Conservation (phyloP, 108 stramenopile genomes). For the Stephanodiscus triporus region DNA sequence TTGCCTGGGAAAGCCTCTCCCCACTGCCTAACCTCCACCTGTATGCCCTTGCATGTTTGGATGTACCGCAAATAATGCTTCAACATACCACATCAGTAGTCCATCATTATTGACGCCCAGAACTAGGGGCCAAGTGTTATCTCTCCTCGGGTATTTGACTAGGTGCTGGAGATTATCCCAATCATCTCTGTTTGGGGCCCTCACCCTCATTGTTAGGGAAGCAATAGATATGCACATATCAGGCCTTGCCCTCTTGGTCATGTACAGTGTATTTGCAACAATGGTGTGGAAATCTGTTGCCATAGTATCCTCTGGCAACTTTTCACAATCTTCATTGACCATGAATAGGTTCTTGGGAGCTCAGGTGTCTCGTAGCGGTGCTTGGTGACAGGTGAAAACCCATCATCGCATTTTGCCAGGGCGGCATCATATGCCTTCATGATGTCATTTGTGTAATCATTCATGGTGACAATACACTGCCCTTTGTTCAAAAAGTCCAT, state of each 20-base stretch:
- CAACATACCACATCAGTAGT: slow-evolving; percentile 14
- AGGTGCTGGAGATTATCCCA: neutral
- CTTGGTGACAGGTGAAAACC: neutral
- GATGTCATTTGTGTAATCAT: slow-evolving; percentile 3
- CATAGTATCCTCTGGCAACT: neutral
- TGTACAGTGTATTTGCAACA: neutral
- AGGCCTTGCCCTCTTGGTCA: neutral
- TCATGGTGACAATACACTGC: slow-evolving; percentile 5
- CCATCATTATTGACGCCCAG: neutral
- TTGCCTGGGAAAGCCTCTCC: slow-evolving; percentile 16
- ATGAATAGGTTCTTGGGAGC: slow-evolving; percentile 14
- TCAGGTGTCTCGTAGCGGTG: neutral
- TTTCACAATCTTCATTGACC: no score
- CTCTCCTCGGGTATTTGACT: slow-evolving; percentile 4
- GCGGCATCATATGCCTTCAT: neutral
- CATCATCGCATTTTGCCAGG: neutral
- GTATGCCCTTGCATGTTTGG: slow-evolving; percentile 11
- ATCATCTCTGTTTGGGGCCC: neutral
- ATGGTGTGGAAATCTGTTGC: neutral
- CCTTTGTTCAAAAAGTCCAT: slow-evolving; percentile 4
- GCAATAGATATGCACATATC: no score
- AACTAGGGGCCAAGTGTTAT: no score
- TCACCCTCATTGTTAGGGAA: no score
- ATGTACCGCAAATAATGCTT: no score
- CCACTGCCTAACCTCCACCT: slow-evolving; percentile 15